Conservation (phyloP, 768 basidiomycete genomes). For the Lentinula aciculospora region DNA sequence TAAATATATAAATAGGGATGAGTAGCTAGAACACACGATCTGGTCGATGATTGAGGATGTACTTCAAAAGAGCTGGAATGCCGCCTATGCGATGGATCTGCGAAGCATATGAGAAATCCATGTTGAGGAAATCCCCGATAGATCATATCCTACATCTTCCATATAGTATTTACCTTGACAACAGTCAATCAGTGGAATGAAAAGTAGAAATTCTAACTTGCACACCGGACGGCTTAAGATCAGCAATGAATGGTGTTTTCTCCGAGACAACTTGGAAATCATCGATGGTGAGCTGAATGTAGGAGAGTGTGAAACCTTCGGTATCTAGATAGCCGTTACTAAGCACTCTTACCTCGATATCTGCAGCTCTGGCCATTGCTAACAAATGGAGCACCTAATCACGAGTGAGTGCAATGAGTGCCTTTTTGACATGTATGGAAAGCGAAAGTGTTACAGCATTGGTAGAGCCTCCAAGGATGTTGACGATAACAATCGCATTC, state of each 20-base stretch:
- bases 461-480: conserved; percentile 80
- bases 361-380: conserved; percentile 80
- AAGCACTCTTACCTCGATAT: conserved; percentile 31
- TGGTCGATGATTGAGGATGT: conserved; percentile 55
- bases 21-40: background rate
- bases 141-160: conserved; percentile 53
- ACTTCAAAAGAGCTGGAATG: conserved; percentile 80
- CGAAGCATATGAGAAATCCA: background rate
- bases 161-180: conserved; percentile 86
- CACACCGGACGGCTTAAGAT: conserved; percentile 50
- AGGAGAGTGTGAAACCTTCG: background rate
- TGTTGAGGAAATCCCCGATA: background rate
- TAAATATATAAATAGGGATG: background rate
- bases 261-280: conserved; percentile 82
- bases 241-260: conserved; percentile 79
- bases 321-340: too few relatives aligned
- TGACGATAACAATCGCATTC: conserved; percentile 79
- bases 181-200: conserved; percentile 24
- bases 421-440: background rate
- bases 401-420: background rate
- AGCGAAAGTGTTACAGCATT: conserved; percentile 55
- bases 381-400: conserved; percentile 75
- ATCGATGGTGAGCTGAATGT: conserved; percentile 61
- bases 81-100: conserved; percentile 74
- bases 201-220: conserved; percentile 12